phyloP scores from a whole-genome alignment of 2,329 filamentous ascomycete genomes.

The Neophaeococcomyces aloes region DNA sequence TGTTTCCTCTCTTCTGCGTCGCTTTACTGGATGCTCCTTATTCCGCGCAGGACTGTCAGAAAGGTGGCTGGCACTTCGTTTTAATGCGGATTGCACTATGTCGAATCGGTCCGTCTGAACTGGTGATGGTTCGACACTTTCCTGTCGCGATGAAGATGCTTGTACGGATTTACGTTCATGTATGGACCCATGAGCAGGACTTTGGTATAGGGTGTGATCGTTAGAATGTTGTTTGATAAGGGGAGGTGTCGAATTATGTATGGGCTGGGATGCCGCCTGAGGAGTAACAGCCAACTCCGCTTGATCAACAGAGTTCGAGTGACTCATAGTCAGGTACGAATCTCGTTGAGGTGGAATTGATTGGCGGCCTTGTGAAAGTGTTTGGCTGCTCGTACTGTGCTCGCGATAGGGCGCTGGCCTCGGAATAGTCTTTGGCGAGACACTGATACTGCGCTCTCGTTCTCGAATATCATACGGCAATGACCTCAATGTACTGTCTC shows the following conservation, averaged over 20 bases:
- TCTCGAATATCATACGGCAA: constrained; percentile 18
- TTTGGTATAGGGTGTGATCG: constrained; percentile 12
- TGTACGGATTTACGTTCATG: neutral
- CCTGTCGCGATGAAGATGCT: neutral
- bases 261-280: constrained; percentile 11
- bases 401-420: constrained; percentile 16
- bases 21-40: constrained; percentile 36
- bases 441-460: constrained; percentile 20
- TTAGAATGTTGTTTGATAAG: constrained; percentile 13
- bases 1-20: constrained; percentile 42
- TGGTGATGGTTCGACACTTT: neutral
- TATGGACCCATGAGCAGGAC: constrained; percentile 10
- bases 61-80: constrained; percentile 20
- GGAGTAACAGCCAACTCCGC: neutral
- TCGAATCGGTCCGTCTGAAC: too few relatives aligned
- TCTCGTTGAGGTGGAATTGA: constrained; percentile 7
- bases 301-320: constrained; percentile 8
- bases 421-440: constrained; percentile 23
- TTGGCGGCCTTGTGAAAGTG: constrained; percentile 5
- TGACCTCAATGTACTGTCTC: constrained; percentile 16
- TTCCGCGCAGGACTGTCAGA: constrained; percentile 19
- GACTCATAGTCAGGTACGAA: constrained; percentile 6
- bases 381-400: constrained; percentile 10
- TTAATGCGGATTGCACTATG: constrained; percentile 13
- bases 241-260: too few relatives aligned